Evolutionary conservation across 495 filamentous ascomycete species (phyloP), one percentile per base, ranked within the genome.

Genomic region (Pseudoneurospora amorphoporcata): DNA sequence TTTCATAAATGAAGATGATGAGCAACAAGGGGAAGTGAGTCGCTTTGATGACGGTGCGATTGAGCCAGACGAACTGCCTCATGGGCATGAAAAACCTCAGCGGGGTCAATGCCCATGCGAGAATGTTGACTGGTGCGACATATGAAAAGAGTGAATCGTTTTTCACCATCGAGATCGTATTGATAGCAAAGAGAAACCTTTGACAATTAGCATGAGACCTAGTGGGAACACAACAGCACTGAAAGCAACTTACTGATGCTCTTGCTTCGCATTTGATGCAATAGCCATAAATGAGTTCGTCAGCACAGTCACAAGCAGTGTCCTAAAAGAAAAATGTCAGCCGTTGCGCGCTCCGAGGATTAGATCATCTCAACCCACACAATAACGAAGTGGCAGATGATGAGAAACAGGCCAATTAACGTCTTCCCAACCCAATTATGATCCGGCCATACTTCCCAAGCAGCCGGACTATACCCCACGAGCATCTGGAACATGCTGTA

Each of bases 221-320:
- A 2, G n/a, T 10, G 10, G 1, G 29, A 37, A 37, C 16, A 39
- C 19, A 47, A 12, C 0, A 39, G 12, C 69, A 10, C 0, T 4
- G 23, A 14, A 8, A 23, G 17, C 5, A 16, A 76, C 83, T n/a
- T 79, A 86, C 83, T 96, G 93, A 79, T 97, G 93, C 81, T 97
- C 94, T 77, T 97, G 90, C 71, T 94, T 91, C 8, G 93, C 92
- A 78, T 97, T 98, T 29, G 93, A 92, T 35, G 94, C 92, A 77
- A 97, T 93, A 1, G 91, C 90, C 92, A 95, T 95, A 83, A 96
- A 97, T 19, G 92, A 94, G 79, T 97, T 97, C 2, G 93, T 95
- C 45, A 97, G 83, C 39, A 98, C 94, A 0, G 93, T 95, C 77
- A 98, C 93, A 68, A 98, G 82, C 68, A 97, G 95, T 8, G 94